phyloP scores from a whole-genome alignment of 495 filamentous ascomycete genomes.

The Cercophora samala region DNA sequence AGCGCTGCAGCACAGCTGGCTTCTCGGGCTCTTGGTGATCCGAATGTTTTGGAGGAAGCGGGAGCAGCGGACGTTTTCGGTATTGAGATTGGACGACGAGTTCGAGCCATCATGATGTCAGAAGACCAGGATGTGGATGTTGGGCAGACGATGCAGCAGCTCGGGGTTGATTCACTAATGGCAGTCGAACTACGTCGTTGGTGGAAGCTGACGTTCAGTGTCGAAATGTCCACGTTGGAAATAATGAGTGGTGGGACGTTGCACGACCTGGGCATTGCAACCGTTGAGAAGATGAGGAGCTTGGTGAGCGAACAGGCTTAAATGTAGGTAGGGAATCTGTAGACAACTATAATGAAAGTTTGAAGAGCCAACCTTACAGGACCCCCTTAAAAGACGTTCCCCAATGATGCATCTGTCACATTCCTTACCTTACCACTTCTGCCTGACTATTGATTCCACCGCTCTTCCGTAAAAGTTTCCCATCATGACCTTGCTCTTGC shows the following conservation, averaged over 20 bases:
- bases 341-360: too few species aligned
- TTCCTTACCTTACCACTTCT: too few species aligned
- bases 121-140: constrained; percentile 31
- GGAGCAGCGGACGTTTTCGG: background rate
- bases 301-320: background rate
- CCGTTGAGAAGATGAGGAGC: background rate
- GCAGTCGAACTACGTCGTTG: constrained; percentile 42
- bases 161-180: constrained; percentile 47
- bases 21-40: background rate
- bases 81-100: background rate
- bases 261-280: background rate
- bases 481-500: background rate
- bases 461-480: too few species aligned
- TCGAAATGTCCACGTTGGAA: background rate
- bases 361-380: too few species aligned
- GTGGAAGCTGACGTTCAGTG: background rate
- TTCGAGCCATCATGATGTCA: constrained; percentile 36
- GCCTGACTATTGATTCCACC: too few species aligned
- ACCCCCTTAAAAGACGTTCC: too few species aligned
- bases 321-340: too few species aligned
- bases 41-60: background rate
- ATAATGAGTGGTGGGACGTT: constrained; percentile 2
- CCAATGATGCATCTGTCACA: too few species aligned
- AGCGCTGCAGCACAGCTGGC: background rate
- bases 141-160: constrained; percentile 23